Conservation (phyloP, 495 filamentous ascomycete species). For the Penicillium subrubescens region DNA sequence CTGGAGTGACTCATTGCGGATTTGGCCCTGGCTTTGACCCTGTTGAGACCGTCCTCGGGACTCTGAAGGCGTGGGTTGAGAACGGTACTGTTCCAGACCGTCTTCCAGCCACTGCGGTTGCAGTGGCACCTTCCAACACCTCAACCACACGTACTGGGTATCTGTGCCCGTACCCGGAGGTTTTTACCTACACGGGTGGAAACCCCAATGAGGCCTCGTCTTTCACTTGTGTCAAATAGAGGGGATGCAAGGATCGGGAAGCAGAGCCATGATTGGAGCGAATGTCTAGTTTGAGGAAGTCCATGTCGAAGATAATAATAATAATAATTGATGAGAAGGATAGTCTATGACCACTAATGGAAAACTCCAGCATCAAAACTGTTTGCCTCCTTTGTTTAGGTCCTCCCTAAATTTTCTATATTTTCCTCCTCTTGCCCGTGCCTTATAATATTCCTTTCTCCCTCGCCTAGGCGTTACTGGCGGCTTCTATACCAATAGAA, state of each 20-base stretch:
- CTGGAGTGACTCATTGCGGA: slow-evolving; percentile 17
- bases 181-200: slow-evolving; percentile 25
- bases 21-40: slow-evolving; percentile 15
- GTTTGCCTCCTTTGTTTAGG: background rate
- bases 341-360: background rate
- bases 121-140: slow-evolving; percentile 9
- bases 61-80: slow-evolving; percentile 17
- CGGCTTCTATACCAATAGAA: background rate
- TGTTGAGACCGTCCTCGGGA: slow-evolving; percentile 12
- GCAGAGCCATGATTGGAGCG: background rate
- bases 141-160: slow-evolving; percentile 9
- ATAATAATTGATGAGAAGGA: background rate
- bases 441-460: background rate
- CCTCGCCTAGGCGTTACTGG: background rate
- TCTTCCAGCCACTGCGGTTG: slow-evolving; percentile 4
- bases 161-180: slow-evolving; percentile 11
- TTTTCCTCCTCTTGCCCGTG: background rate
- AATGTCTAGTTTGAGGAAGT: background rate
- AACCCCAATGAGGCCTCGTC: slow-evolving; percentile 9
- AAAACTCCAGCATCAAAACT: background rate
- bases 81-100: slow-evolving; percentile 13
- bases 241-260: background rate
- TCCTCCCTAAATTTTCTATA: background rate
- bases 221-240: slow-evolving; percentile 2
- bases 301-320: background rate